Evolutionary conservation across 2,329 filamentous ascomycete species (phyloP).

Genomic region (Curvularia hawaiiensis): DNA sequence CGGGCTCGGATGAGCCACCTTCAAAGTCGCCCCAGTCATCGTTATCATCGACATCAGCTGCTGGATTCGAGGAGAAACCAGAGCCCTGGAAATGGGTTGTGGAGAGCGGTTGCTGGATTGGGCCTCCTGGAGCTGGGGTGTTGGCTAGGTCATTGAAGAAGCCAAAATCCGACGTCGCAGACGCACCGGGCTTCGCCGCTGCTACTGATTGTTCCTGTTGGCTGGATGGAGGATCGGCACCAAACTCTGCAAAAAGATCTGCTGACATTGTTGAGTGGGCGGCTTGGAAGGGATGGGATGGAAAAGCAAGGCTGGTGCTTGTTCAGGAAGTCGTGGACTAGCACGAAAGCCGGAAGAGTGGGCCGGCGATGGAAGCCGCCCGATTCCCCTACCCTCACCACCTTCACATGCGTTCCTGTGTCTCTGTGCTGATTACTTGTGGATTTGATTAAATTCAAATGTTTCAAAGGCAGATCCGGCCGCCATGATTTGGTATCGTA

Average conservation of each 20-base stretch:
- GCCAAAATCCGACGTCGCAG: conserved; percentile 32
- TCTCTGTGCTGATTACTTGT: background rate
- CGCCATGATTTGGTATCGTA: background rate
- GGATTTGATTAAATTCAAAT: background rate
- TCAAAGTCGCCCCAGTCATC: conserved; percentile 52
- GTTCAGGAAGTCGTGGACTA: conserved; percentile 20
- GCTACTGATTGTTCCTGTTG: conserved; percentile 20
- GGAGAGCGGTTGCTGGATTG: conserved; percentile 18
- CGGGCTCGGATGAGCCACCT: conserved; percentile 31
- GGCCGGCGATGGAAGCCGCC: conserved; percentile 7
- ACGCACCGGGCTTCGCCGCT: conserved; percentile 2
- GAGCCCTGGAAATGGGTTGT: conserved; percentile 14
- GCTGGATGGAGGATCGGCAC: conserved; percentile 20
- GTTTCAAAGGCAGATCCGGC: no score
- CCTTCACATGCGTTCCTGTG: background rate
- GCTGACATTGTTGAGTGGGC: conserved; percentile 37
- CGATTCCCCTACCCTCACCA: background rate
- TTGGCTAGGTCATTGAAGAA: conserved; percentile 43
- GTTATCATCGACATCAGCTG: conserved; percentile 27
- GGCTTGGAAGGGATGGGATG: conserved; percentile 9
- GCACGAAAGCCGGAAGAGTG: conserved; percentile 25
- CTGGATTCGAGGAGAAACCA: background rate
- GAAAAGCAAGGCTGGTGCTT: conserved; percentile 16
- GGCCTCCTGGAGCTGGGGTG: conserved; percentile 20
- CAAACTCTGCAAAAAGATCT: conserved; percentile 45